Evolutionary conservation across 2,329 filamentous ascomycete species (phyloP), one percentile per base, ranked within the genome.

Genomic region (Botrytis deweyae): DNA sequence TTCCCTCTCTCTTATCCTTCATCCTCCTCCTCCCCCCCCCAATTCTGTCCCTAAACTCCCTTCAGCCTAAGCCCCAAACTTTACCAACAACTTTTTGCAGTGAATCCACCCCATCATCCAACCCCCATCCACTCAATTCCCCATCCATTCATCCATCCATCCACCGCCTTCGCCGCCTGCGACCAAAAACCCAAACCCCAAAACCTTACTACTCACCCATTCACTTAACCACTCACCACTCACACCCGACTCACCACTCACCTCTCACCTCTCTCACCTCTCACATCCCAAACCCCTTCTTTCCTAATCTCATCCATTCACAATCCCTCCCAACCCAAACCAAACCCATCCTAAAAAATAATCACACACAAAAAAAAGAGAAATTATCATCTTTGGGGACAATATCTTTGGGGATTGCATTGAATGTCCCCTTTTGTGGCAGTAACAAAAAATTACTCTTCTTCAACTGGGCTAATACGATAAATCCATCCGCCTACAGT

Each of bases 401-500:
- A 66, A 72, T 72, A 66, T 66, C 59, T 55, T 72, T 66, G 46
- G 61, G 58, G 58, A 67, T 72, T 68, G 49, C 65, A 62, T 73
- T 69, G 63, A 69, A 69, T 72, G 71, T 68, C 38, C 58, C 65
- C 63, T 62, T 58, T 68, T 40, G 64, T 59, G 64, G 52, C 64
- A 67, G 40, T 42, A 29, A n/a, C 52, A 58, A 58, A 46, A 62
- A 33, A 33, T 33, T 18, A 55, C 65, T 40, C 52, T 25, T 49
- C 59, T 46, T 40, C 59, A 46, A 38, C 49, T 33, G 22, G 52
- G 58, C 65, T 55, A 62, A 62, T 62, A 62, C 62, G 42, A 52
- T 62, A 62, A 46, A 62, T 14, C 42, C 33, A 29, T 58, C 52
- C n/a, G 52, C 52, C 72, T 74, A 70, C 74, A 76, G 76, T 77